Evolutionary conservation across 2,329 filamentous ascomycete genomes (phyloP), one percentile per base, ranked within the genome.

Genomic region (Lojkania enalia): DNA sequence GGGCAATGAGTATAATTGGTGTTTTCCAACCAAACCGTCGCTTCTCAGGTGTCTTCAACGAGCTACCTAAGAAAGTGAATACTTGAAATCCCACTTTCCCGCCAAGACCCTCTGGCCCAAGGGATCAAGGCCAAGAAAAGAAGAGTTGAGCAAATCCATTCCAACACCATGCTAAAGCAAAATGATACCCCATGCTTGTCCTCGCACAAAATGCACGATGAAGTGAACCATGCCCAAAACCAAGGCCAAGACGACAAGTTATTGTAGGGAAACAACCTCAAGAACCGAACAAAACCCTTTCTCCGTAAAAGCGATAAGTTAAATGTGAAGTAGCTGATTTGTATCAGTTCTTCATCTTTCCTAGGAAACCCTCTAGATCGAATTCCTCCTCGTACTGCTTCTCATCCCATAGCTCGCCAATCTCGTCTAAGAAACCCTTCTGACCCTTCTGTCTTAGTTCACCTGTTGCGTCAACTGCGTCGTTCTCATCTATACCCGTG

Each of bases 381-480:
- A 96, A 97, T 71, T 95, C 95, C 74, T 99, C 94, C 72, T 96
- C 90, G 71, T 99, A 99, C 75, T 96, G 91, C 67, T 85, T 86
- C 68, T 96, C 92, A 67, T 99, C 94, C 92, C 94, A 99, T 20
- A 99, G 75, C 71, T 99, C 94, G 46, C 90, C 92, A 46, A 99
- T 73, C 64, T 97, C 94, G 66, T 99, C 94, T 51, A 97, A 74
- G 82, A 92, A 96, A 5, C 91, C 86, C 78, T 96, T 96, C 79
- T 96, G 96, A 46, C 94, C 94, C 60, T 95, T 95, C 70, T 95
- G 89, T 55, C 90, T 81, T 41, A 97, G 86, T 60, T 97, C 90
- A 36, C 94, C 94, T 18, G 88, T 90, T 51, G 95, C 91, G 57
- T 78, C 76, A 4, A 78, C 74, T 39, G 92, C 83, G 61, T 97